Base-by-base conservation (phyloP, 345 rosid species). In the Erysimum cheiranthoides region DNA sequence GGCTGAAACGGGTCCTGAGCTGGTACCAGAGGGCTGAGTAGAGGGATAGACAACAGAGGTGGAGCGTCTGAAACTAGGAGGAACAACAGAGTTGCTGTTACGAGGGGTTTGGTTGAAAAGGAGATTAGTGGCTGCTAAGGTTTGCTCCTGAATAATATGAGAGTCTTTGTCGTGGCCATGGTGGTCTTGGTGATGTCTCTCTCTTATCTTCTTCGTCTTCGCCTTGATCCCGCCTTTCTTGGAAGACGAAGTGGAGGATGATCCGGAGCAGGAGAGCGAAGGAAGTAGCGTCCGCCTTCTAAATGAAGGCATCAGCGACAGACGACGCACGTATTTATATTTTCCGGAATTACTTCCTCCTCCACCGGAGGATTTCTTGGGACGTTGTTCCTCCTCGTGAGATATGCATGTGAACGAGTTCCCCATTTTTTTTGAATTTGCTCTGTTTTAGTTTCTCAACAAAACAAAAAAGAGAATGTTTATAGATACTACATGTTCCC, bases 51-150 rank as follows among this genome's bases (percentile, higher is more conserved):
- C 79, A 8, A 85, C 67, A 2, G 95, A 93, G 39, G 89, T 60
- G 5, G 97, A 90, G 8, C 97, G 89, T 71, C 88, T 90, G 84
- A 89, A 87, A 30, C 49, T 68, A 40, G 73, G 63, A 43, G 74
- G 74, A 3, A 88, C 80, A 71, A 81, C 75, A 40, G 68, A 83
- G 10, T 71, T 83, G 28, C 86, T 86, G 64, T 66, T 80, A 43
- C 82, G 82, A 38, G 81, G 84, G 6, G 70, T 73, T 70, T 87
- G 94, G 65, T 83, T 80, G 73, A 86, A 88, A 70, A 89, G 85
- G 78, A 88, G 82, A 73, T 73, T 73, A 34, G 74, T 70, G 17
- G 95, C 93, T 11, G 95, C 95, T 39, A 89, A 40, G 47, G 91
- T 89, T 73, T 87, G 91, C 68, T 90, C 91, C 40, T 83, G 90